These are phyloP conservation scores for Thalassiosira livingstoniorum DNA, from an alignment of 352 stramenopile genomes.

Conservation along the genomic window DNA sequence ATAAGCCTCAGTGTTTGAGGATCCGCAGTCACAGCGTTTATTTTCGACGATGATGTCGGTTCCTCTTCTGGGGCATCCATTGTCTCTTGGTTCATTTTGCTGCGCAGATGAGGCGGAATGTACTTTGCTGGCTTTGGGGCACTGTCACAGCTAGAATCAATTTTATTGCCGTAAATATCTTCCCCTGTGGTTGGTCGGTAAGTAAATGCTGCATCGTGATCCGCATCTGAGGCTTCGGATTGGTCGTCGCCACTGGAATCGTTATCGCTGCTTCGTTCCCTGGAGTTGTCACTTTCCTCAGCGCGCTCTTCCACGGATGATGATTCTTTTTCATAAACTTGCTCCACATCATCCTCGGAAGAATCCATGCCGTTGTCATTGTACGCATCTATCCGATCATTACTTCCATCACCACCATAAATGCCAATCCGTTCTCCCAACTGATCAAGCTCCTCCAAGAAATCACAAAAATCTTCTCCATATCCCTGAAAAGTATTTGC, in stretches of 20 bases:
- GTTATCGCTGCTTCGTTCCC: conserved; percentile 12
- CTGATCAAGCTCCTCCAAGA: conserved; percentile 79
- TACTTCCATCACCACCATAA: conserved; percentile 2
- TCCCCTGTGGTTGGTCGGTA: conserved; percentile 75
- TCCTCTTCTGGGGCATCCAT: conserved; percentile 20
- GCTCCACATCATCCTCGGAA: conserved; percentile 8
- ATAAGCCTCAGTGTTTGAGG: conserved; percentile 65
- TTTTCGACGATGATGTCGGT: background rate
- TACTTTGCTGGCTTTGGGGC: conserved; percentile 69
- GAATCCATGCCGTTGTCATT: background rate
- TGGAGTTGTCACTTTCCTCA: conserved; percentile 31
- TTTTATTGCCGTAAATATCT: conserved; percentile 84
- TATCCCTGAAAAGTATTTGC: conserved; percentile 72
- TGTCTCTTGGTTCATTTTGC: conserved; percentile 41
- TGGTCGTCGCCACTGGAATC: conserved; percentile 16
- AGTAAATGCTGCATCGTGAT: conserved; percentile 74
- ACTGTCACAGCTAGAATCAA: conserved; percentile 32
- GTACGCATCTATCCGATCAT: conserved; percentile 7
- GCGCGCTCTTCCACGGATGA: background rate
- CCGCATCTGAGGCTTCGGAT: conserved; percentile 23
- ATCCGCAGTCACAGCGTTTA: conserved; percentile 17
- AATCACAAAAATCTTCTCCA: conserved; percentile 83
- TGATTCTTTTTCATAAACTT: conserved; percentile 25
- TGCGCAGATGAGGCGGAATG: conserved; percentile 80
- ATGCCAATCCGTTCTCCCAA: conserved; percentile 47